These are phyloP conservation scores for Urochloa ruziziensis DNA, from an alignment of 176 grass and related monocot species.

Conservation along the genomic window DNA sequence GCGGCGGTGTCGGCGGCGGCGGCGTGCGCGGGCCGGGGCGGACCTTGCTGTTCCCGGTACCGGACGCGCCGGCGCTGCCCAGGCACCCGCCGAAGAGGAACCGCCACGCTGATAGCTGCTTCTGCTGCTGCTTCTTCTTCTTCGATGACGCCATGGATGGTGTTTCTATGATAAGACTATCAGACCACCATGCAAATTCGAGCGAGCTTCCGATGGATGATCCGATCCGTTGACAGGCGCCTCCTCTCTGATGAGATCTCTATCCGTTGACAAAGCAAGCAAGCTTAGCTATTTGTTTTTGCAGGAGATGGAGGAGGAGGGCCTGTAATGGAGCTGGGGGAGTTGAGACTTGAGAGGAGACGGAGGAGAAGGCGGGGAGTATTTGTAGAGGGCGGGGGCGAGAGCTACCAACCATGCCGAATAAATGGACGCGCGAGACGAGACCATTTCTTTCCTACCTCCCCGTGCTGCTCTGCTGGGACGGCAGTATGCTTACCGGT, in stretches of 20 bases:
- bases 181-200: no score
- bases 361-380: conserved; percentile 1
- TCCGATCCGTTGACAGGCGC: neutral
- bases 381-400: neutral
- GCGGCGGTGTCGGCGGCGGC: neutral
- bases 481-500: neutral
- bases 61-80: neutral
- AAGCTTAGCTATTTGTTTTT: neutral
- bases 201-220: neutral
- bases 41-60: conserved; percentile 17
- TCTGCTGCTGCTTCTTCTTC: neutral
- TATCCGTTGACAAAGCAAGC: neutral
- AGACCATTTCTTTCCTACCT: neutral
- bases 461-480: neutral
- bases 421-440: conserved; percentile 27
- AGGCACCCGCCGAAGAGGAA: conserved; percentile 35
- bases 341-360: neutral
- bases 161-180: no score
- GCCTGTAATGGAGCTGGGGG: neutral
- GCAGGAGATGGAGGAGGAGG: neutral
- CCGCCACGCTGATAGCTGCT: conserved; percentile 5
- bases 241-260: no score
- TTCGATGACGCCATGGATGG: conserved; percentile 10
- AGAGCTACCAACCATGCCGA: conserved; percentile 32
- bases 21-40: neutral